Evolutionary conservation across 495 filamentous ascomycete genomes (phyloP).

Genomic region (Articulospora tetracladia): DNA sequence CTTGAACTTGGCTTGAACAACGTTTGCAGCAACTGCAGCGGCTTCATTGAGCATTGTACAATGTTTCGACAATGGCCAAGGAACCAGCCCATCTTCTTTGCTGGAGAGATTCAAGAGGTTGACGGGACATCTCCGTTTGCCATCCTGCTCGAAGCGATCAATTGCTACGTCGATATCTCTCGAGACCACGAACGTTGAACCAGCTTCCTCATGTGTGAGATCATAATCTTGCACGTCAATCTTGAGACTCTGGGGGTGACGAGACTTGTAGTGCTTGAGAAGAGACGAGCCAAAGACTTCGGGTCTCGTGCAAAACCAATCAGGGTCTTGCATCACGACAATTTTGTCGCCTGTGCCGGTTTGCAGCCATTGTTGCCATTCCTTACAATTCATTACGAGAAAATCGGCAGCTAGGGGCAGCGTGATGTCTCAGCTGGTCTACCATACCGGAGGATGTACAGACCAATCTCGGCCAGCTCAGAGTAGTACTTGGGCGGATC

Average conservation of each 20-base stretch:
- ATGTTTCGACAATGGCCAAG: slow-evolving; percentile 7
- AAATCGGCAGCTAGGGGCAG: background rate
- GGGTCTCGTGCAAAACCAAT: slow-evolving; percentile 6
- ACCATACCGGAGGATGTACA: background rate
- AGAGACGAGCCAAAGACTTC: background rate
- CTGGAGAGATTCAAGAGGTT: slow-evolving; percentile 5
- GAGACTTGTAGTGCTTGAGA: background rate
- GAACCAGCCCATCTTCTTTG: slow-evolving; percentile 1
- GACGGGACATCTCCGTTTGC: slow-evolving; percentile 3
- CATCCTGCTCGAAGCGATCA: background rate
- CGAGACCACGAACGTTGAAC: background rate
- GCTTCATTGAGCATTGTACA: slow-evolving; percentile 10
- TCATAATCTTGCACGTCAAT: slow-evolving; percentile 6
- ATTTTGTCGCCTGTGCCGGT: slow-evolving; percentile 5
- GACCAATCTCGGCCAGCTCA: background rate
- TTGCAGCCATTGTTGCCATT: background rate
- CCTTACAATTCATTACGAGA: slow-evolving; percentile 1
- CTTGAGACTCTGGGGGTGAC: background rate
- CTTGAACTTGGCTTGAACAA: slow-evolving; percentile 1
- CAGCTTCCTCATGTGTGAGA: background rate
- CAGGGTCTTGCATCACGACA: background rate
- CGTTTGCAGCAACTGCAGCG: background rate
- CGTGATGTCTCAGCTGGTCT: background rate
- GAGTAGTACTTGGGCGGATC: slow-evolving; percentile 3
- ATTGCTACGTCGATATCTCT: background rate